A percentile compares a stretch with the other conserved stretches of the same genome.
Evolutionary conservation across 2,329 filamentous ascomycete species (phyloP).

Genomic region (Nemania sp.): DNA sequence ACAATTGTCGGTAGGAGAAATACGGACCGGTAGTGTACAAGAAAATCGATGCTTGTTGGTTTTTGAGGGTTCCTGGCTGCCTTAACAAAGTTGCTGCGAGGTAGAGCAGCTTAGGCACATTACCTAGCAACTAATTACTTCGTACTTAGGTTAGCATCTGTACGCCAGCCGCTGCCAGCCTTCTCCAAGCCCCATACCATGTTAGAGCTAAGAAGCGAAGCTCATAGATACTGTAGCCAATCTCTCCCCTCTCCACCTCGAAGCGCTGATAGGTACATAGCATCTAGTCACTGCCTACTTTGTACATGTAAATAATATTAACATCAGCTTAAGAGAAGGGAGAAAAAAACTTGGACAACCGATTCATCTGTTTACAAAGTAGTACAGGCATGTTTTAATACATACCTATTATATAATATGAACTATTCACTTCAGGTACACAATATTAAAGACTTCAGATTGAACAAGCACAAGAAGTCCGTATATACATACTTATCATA

Average conservation of each 20-base stretch:
- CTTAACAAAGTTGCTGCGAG: not conserved
- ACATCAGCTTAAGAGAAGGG: too few relatives aligned
- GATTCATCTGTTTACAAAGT: too few relatives aligned
- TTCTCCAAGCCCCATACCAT: not conserved
- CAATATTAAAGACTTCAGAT: too few relatives aligned
- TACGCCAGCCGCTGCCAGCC: conserved; percentile 15
- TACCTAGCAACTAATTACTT: not conserved
- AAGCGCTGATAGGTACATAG: not conserved
- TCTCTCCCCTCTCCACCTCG: not conserved
- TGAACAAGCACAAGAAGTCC: too few relatives aligned
- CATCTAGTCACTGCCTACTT: too few relatives aligned
- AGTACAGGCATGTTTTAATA: too few relatives aligned
- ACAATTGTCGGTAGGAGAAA: conserved; percentile 24
- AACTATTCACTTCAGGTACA: too few relatives aligned
- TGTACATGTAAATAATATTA: too few relatives aligned
- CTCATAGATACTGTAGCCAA: not conserved
- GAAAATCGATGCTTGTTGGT: conserved; percentile 25
- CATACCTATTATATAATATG: too few relatives aligned
- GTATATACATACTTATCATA: too few relatives aligned
- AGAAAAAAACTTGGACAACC: too few relatives aligned
- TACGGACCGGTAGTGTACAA: conserved; percentile 17
- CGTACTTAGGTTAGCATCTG: conserved; percentile 1
- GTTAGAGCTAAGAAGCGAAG: not conserved
- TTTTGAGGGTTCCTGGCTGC: conserved; percentile 18
- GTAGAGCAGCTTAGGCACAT: not conserved